These are phyloP conservation scores for Diaporthe citrichinensis DNA, from an alignment of 2,329 filamentous ascomycete genomes.

Conservation along the genomic window DNA sequence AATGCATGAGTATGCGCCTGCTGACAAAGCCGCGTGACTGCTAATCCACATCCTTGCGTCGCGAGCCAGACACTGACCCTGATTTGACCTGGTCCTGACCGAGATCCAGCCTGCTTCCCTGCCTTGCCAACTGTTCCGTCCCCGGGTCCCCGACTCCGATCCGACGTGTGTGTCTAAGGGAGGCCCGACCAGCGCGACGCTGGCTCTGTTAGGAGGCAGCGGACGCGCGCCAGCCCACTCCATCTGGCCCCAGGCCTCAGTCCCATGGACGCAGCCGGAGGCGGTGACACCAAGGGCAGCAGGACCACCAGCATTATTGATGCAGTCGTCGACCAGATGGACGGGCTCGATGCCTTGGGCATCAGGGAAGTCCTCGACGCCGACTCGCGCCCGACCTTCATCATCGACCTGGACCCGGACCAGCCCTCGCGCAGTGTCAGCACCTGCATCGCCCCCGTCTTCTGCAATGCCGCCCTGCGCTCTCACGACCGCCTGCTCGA, in stretches of 20 bases:
- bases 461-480: slow-evolving; percentile 53
- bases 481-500: slow-evolving; percentile 53
- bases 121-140: not conserved
- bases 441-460: slow-evolving; percentile 51
- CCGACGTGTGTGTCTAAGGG: not conserved
- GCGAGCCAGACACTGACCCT: not conserved
- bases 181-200: slow-evolving; percentile 9
- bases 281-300: not conserved
- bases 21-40: slow-evolving; percentile 20
- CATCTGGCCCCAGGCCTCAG: not conserved
- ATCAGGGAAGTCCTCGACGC: slow-evolving; percentile 53
- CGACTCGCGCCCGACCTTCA: slow-evolving; percentile 55
- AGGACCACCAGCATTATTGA: slow-evolving; percentile 7
- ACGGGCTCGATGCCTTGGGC: slow-evolving; percentile 44
- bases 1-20: slow-evolving; percentile 15
- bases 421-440: slow-evolving; percentile 42
- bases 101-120: not conserved
- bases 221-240: not conserved
- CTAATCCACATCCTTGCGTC: not conserved
- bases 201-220: slow-evolving; percentile 35
- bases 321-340: slow-evolving; percentile 36
- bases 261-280: slow-evolving; percentile 31
- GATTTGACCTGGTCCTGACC: not conserved
- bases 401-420: slow-evolving; percentile 56
- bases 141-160: not conserved